Evolutionary conservation across 768 basidiomycete species (phyloP).

Genomic region (Amanita pseudoporphyria): DNA sequence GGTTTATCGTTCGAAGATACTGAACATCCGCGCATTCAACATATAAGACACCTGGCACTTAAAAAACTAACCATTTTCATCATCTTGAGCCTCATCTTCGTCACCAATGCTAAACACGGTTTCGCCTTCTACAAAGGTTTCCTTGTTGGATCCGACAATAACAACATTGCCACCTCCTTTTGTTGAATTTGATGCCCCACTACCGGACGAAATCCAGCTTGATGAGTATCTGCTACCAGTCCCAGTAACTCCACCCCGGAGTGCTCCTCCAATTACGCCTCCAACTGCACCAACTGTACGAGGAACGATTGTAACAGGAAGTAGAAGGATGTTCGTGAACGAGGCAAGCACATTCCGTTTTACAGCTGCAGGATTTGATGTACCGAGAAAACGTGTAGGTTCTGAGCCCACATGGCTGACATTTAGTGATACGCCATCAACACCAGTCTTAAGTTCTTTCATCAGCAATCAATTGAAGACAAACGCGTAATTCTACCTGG

Average conservation of each 20-base stretch:
- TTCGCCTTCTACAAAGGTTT: slow-evolving; percentile 29
- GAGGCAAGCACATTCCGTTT: slow-evolving; percentile 91
- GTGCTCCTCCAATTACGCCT: slow-evolving; percentile 55
- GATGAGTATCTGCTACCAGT: slow-evolving; percentile 72
- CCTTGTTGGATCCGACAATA: slow-evolving; percentile 23
- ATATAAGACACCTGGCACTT: neutral
- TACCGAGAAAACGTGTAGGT: slow-evolving; percentile 52
- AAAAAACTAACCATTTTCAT: neutral
- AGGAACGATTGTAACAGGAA: slow-evolving; percentile 96
- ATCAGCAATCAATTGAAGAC: neutral
- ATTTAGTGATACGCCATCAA: neutral
- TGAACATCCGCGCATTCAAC: neutral
- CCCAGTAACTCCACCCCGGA: slow-evolving; percentile 57
- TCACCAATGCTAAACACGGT: slow-evolving; percentile 43
- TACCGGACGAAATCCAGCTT: slow-evolving; percentile 28
- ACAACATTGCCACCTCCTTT: slow-evolving; percentile 53
- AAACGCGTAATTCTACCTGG: slow-evolving; percentile 35
- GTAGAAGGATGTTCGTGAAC: slow-evolving; percentile 79
- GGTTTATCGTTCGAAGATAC: neutral
- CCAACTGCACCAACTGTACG: slow-evolving; percentile 65
- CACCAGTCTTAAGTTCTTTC: neutral
- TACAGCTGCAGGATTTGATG: slow-evolving; percentile 82
- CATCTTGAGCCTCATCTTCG: slow-evolving; percentile 14
- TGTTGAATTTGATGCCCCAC: slow-evolving; percentile 85
- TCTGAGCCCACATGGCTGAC: slow-evolving; percentile 12